phyloP scores from a whole-genome alignment of 306 rosid species.

The Cucurbita moschata region DNA sequence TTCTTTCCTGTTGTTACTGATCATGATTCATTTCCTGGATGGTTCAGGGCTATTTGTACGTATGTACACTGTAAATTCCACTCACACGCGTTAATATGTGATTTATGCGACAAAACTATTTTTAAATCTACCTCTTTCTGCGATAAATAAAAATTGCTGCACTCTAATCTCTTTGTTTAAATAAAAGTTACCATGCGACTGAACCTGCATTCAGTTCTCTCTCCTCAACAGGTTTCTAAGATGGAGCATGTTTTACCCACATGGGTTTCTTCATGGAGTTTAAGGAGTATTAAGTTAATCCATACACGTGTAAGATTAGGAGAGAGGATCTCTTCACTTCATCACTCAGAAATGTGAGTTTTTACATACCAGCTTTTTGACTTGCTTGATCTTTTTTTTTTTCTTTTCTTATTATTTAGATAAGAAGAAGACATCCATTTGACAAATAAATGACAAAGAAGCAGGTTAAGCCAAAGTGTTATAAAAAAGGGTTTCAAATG shows the following conservation, averaged over 20 bases:
- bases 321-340: slow-evolving; percentile 55
- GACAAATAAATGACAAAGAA: background rate
- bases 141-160: background rate
- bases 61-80: background rate
- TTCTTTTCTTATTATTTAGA: background rate
- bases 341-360: slow-evolving; percentile 59
- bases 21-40: background rate
- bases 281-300: slow-evolving; percentile 24
- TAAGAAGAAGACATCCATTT: background rate
- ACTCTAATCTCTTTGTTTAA: slow-evolving; percentile 1
- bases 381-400: background rate
- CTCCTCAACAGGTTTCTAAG: slow-evolving; percentile 70
- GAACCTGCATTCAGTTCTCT: slow-evolving; percentile 62
- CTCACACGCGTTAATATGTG: background rate
- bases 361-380: background rate
- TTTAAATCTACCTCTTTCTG: background rate
- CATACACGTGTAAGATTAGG: slow-evolving; percentile 44
- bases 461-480: background rate
- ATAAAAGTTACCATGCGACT: slow-evolving; percentile 26
- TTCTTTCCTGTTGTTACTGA: background rate
- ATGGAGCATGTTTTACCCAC: slow-evolving; percentile 64
- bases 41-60: background rate
- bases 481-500: background rate
- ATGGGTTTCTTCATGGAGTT: slow-evolving; percentile 34
- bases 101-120: background rate